phyloP scores from a whole-genome alignment of 306 rosid species.

The Begonia masoniana region DNA sequence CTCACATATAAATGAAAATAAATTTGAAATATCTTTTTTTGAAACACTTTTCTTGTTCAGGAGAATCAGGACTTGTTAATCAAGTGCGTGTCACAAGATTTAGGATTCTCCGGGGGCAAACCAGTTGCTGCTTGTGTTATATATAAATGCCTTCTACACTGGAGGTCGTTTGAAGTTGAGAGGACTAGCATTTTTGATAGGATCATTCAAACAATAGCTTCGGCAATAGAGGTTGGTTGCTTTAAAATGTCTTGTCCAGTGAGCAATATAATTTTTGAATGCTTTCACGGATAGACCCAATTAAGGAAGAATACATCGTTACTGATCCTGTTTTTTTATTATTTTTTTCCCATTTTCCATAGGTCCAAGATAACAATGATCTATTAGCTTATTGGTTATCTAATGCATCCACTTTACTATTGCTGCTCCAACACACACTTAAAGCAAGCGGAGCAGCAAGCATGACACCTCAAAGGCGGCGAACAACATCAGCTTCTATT shows the following conservation, averaged over 20 bases:
- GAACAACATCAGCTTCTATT: slow-evolving; percentile 80
- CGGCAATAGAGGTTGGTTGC: slow-evolving; percentile 72
- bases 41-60: slow-evolving; percentile 36
- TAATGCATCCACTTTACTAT: slow-evolving; percentile 84
- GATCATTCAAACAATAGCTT: slow-evolving; percentile 88
- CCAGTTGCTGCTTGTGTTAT: slow-evolving; percentile 92
- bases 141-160: slow-evolving; percentile 97
- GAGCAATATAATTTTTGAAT: slow-evolving; percentile 4
- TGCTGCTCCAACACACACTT: slow-evolving; percentile 97
- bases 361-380: slow-evolving; percentile 90
- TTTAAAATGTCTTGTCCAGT: background rate
- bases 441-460: slow-evolving; percentile 99
- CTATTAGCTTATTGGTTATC: slow-evolving; percentile 89
- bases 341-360: no score
- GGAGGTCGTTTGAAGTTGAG: slow-evolving; percentile 99
- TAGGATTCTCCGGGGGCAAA: slow-evolving; percentile 93
- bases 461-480: slow-evolving; percentile 97
- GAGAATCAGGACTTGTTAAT: slow-evolving; percentile 94
- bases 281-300: slow-evolving; percentile 11
- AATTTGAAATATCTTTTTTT: slow-evolving; percentile 10
- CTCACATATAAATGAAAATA: slow-evolving; percentile 5
- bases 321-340: no score
- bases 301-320: background rate
- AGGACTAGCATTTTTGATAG: slow-evolving; percentile 92
- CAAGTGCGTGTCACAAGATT: slow-evolving; percentile 80